phyloP scores from a whole-genome alignment of 2,329 filamentous ascomycete genomes.

The Rhynchosporium secalis region DNA sequence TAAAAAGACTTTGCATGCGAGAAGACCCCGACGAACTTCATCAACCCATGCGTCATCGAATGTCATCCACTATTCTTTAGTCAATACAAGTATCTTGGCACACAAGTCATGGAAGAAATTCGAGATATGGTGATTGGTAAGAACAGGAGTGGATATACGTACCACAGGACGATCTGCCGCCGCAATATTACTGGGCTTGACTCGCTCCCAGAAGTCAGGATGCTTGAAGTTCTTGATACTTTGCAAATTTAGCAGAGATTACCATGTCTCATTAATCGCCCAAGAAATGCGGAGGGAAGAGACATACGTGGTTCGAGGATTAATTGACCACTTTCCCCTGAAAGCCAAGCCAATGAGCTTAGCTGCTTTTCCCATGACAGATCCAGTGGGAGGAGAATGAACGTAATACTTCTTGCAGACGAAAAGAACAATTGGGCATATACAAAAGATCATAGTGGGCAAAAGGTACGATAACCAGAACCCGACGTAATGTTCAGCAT shows the following conservation, averaged over 20 bases:
- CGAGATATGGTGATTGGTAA: no score
- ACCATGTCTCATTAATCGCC: background rate
- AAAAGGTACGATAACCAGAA: slow-evolving; percentile 49
- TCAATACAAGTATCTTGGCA: no score
- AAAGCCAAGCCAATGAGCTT: slow-evolving; percentile 55
- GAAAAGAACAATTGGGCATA: slow-evolving; percentile 58
- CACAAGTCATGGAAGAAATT: no score
- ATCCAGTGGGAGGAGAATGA: slow-evolving; percentile 59
- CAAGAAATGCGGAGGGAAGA: slow-evolving; percentile 46
- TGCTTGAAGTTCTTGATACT: slow-evolving; percentile 53
- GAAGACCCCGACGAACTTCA: slow-evolving; percentile 57
- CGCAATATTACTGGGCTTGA: slow-evolving; percentile 55
- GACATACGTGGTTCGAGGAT: slow-evolving; percentile 31
- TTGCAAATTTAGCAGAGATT: background rate
- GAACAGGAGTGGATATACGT: no score
- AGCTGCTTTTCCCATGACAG: slow-evolving; percentile 60
- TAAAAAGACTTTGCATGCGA: slow-evolving; percentile 66
- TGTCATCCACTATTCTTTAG: slow-evolving; percentile 61
- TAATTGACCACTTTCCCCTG: slow-evolving; percentile 56
- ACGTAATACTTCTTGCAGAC: slow-evolving; percentile 57
- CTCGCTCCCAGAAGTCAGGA: slow-evolving; percentile 57
- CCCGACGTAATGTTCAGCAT: slow-evolving; percentile 53
- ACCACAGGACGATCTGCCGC: slow-evolving; percentile 60
- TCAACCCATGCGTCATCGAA: slow-evolving; percentile 79
- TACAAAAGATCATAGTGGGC: slow-evolving; percentile 47